Evolutionary conservation across 345 rosid genomes (phyloP), one percentile per base, ranked within the genome.

Genomic region (Aquilaria malaccensis): DNA sequence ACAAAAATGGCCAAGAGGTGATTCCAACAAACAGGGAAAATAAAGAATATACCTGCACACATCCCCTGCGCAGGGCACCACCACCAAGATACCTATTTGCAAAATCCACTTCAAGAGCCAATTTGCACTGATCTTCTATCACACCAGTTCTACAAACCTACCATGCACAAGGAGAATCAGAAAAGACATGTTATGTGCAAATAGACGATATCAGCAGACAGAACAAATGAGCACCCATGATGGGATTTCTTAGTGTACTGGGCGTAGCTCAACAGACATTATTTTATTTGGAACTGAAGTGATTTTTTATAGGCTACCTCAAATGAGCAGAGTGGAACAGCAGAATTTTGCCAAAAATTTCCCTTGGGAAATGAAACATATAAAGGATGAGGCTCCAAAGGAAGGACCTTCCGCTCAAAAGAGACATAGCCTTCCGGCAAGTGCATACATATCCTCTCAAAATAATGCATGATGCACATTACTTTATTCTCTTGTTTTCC

Each of bases 31-130:
- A 54, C 3, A 22, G 3, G 12, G 13, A 56, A 64, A 33, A 3
- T 0, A 37, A 57, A 52, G 45, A 58, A 12, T 14, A 30, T 59
- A 90, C 97, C 96, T 88, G 99, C 55, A 88, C 85, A 66, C 99
- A 94, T 53, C 99, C 99, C 73, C 86, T 77, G 52, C 48, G 58
- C 62, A 94, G 88, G 64, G 96, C 84, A 73, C 97, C 96, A 47
- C 99, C 99, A 54, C 99, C 96, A 47, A 94, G 76, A 74, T 81
- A 88, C 75, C 73, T 79, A 76, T 90, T 88, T 47, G 99, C 95
- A 68, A 94, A 94, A 83, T 94, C 99, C 72, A 88, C 95, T 76
- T 80, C 90, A 53, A 90, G 80, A 61, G 89, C 83, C 56, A 67
- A 83, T 22, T 32, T 61, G 41, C 78, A 62, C 45, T 90, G 89